phyloP scores from a whole-genome alignment of 352 stramenopile genomes.

The Pythium biforme region DNA sequence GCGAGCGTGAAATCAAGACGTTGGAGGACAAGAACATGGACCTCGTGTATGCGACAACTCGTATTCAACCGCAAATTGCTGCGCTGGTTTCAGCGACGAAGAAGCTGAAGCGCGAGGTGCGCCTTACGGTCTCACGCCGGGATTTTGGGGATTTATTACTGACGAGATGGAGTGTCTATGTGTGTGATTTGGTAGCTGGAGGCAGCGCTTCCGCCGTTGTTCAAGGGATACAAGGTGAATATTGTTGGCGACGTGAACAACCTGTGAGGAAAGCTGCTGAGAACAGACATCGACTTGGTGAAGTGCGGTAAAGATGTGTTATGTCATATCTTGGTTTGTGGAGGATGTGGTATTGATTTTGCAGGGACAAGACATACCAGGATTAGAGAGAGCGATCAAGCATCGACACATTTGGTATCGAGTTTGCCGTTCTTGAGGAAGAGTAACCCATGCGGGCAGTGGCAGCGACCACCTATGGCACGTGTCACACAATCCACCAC shows the following conservation, averaged over 20 bases:
- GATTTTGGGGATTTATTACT: not conserved
- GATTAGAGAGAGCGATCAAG: too few species aligned
- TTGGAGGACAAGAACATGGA: conserved; percentile 79
- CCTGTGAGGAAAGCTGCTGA: conserved; percentile 31
- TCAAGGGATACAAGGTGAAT: conserved; percentile 80
- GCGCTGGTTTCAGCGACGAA: conserved; percentile 49
- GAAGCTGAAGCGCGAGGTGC: conserved; percentile 69
- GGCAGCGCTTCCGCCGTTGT: conserved; percentile 50
- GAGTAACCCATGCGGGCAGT: too few species aligned
- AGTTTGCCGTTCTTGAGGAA: too few species aligned
- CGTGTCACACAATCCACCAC: too few species aligned
- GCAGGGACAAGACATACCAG: not conserved
- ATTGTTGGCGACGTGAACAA: conserved; percentile 83
- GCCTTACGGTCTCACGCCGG: not conserved
- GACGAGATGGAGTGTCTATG: not conserved
- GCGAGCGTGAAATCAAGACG: conserved; percentile 49
- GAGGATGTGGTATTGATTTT: not conserved
- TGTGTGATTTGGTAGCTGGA: conserved; percentile 40
- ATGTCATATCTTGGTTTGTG: not conserved
- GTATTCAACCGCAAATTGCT: conserved; percentile 57
- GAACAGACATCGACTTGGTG: not conserved
- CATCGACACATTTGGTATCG: too few species aligned
- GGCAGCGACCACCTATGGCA: too few species aligned
- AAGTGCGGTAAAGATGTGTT: not conserved
- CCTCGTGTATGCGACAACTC: conserved; percentile 54